Base-by-base conservation (phyloP, 768 basidiomycete genomes). In the Rhizopogon rudus region DNA sequence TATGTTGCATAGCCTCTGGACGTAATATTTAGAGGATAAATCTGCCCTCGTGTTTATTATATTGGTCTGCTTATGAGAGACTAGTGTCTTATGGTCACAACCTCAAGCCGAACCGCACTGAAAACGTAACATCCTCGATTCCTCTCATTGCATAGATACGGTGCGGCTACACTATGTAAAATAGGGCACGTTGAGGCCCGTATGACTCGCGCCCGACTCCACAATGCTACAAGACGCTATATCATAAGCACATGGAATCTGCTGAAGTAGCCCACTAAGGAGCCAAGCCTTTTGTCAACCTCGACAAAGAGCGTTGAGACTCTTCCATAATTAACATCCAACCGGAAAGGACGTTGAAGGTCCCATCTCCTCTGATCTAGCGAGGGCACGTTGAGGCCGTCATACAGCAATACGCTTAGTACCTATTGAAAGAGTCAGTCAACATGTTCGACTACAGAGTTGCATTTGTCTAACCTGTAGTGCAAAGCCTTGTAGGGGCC, bases 311-410 rank as follows among this genome's bases (percentile, higher is more conserved):
- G 75, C 67, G 64, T 62, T 61, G 66, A 75, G 74, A 75, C 75
- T 74, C 76, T 78, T 77, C 75, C 74, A 77, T 75, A 75, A 71
- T 78, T 72, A 77, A 75, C 74, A 65, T 71, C 67, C 67, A 65
- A 49, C 60, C 59, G 59, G 59, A 68, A 67, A 78, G 81, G 79
- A 83, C 80, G 80, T 84, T 84, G 80, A 82, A 84, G 80, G 80
- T 82, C 83, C 79, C 73, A 75, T 66, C 77, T 73, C 76, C 73
- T 73, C 76, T 73, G 70, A 67, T 66, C 70, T 75, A 76, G 78
- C 79, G 77, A 83, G 79, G 83, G 84, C 84, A 75, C 85, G 86
- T 87, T 87, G 86, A 87, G 86, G 86, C 86, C 85, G 73, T 80
- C 77, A 73, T 64, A 58, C 62, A 61, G 42, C 37, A 53, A 51